A percentile compares a stretch with the other conserved stretches of the same genome.
These are phyloP conservation scores for Salisapilia sapeloensis DNA, from an alignment of 352 stramenopile genomes.

Conservation along the genomic window DNA sequence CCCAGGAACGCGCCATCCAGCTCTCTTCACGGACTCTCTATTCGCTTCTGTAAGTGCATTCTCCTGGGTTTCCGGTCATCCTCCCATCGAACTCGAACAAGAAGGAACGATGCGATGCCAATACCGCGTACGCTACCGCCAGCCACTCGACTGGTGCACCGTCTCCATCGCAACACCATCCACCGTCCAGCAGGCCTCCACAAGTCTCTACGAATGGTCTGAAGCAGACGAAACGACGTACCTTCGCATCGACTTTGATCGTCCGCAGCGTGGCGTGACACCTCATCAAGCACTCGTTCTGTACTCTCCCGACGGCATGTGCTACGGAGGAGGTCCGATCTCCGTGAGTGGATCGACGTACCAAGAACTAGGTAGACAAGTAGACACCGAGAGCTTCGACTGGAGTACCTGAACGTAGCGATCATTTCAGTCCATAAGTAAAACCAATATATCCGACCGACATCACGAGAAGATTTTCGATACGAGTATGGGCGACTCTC, in stretches of 20 bases:
- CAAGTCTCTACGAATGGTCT: conserved; percentile 30
- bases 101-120: conserved; percentile 32
- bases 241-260: conserved; percentile 62
- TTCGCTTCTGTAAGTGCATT: conserved; percentile 58
- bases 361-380: conserved; percentile 32
- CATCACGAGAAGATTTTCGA: neutral
- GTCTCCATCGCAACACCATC: conserved; percentile 31
- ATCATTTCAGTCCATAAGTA: neutral
- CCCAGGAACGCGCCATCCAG: conserved; percentile 78
- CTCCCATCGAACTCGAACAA: conserved; percentile 18
- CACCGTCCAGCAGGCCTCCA: conserved; percentile 15
- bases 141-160: conserved; percentile 39
- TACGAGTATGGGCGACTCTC: conserved; percentile 5
- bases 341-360: conserved; percentile 41
- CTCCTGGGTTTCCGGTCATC: conserved; percentile 78
- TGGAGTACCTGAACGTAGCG: conserved; percentile 10
- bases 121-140: conserved; percentile 73
- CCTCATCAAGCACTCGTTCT: conserved; percentile 76
- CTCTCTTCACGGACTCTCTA: conserved; percentile 80
- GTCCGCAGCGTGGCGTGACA: conserved; percentile 66
- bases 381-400: conserved; percentile 26
- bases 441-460: neutral
- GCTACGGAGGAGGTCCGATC: conserved; percentile 65
- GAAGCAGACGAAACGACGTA: conserved; percentile 8
- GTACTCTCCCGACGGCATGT: conserved; percentile 63